phyloP scores from a whole-genome alignment of 495 filamentous ascomycete genomes.

The Trichoderma reesei region DNA sequence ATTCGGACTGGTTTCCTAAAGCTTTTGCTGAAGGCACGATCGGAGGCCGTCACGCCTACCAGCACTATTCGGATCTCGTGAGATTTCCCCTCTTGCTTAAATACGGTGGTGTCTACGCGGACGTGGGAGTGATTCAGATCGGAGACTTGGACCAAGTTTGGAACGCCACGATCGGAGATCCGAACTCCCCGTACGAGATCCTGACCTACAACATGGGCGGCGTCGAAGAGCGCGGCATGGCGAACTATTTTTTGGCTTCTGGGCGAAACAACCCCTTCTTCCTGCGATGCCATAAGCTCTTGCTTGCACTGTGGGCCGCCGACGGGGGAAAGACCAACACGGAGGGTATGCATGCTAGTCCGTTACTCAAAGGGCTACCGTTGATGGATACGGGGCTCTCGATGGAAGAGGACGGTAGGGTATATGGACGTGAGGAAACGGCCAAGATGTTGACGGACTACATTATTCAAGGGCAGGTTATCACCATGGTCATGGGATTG shows the following conservation, averaged over 20 bases:
- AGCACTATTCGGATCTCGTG: constrained; percentile 48
- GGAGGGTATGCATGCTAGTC: constrained; percentile 40
- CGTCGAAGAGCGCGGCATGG: constrained; percentile 24
- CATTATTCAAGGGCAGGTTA: constrained; percentile 42
- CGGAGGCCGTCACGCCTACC: constrained; percentile 35
- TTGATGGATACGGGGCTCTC: constrained; percentile 20
- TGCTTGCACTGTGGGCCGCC: constrained; percentile 40
- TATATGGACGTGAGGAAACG: constrained; percentile 21
- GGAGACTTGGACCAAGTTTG: constrained; percentile 45
- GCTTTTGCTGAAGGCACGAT: constrained; percentile 40
- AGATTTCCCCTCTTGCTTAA: constrained; percentile 43
- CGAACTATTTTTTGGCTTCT: constrained; percentile 42
- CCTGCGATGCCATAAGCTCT: constrained; percentile 36
- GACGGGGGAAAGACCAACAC: constrained; percentile 40
- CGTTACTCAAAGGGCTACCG: constrained; percentile 34
- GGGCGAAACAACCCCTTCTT: constrained; percentile 37
- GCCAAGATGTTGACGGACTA: constrained; percentile 40
- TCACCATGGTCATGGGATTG: constrained; percentile 40
- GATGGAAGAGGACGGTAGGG: constrained; percentile 15
- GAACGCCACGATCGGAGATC: constrained; percentile 35
- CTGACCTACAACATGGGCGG: constrained; percentile 35
- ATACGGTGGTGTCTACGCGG: constrained; percentile 48
- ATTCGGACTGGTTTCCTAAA: constrained; percentile 33
- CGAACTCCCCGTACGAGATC: constrained; percentile 36
- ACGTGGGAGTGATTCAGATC: constrained; percentile 46